Conservation (phyloP, 768 basidiomycete genomes). For the Suillus occidentalis region DNA sequence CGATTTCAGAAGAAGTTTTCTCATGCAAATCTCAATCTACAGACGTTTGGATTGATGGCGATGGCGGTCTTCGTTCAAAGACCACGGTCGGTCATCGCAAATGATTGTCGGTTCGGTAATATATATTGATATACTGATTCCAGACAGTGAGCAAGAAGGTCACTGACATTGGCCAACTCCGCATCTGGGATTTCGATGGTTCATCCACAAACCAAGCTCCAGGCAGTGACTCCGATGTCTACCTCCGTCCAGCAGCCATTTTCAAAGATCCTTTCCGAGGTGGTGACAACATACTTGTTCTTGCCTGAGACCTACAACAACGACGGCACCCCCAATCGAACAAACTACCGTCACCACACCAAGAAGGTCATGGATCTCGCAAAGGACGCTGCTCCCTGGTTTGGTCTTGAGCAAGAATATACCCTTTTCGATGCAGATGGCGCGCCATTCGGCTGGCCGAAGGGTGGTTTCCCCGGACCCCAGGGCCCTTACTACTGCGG, state of each 20-base stretch:
- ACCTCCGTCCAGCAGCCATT: conserved; percentile 94
- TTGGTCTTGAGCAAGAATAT: conserved; percentile 99
- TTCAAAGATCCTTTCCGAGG: conserved; percentile 99
- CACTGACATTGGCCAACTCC: conserved; percentile 85
- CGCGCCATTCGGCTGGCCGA: conserved; percentile 93
- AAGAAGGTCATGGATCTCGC: conserved; percentile 95
- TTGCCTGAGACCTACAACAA: conserved; percentile 98
- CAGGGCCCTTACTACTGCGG: conserved; percentile 99
- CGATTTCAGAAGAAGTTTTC: conserved; percentile 17
- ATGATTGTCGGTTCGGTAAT: background rate
- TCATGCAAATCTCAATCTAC: conserved; percentile 18
- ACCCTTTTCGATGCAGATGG: conserved; percentile 94
- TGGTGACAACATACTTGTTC: conserved; percentile 95
- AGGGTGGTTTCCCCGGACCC: conserved; percentile 98
- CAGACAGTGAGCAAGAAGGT: conserved; percentile 88
- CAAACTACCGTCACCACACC: conserved; percentile 92
- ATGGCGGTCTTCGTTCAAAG: conserved; percentile 93
- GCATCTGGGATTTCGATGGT: conserved; percentile 99
- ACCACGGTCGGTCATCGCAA: conserved; percentile 66
- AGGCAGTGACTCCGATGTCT: conserved; percentile 94
- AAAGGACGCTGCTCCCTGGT: conserved; percentile 84
- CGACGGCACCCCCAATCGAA: conserved; percentile 96
- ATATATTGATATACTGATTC: background rate
- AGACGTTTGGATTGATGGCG: conserved; percentile 99
- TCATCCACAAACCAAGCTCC: conserved; percentile 98